Conservation (phyloP, 192 early-diverging fungal species). For the Phlyctochytrium planicorne region DNA sequence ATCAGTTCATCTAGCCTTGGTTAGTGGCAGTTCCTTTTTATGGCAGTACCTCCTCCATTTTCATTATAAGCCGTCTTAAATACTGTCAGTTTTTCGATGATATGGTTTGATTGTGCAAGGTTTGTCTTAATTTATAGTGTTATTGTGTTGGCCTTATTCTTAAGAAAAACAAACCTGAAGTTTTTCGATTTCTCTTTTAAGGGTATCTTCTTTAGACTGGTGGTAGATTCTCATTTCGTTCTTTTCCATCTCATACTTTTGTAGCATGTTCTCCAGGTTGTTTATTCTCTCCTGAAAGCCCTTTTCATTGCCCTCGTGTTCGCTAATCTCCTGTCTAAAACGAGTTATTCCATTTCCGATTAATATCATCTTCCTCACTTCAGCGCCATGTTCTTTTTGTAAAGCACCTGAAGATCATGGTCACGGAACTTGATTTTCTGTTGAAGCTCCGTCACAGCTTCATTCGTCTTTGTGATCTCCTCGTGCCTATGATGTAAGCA, state of each 20-base stretch:
- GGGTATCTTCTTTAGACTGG: conserved; percentile 22
- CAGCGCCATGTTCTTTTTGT: conserved; percentile 44
- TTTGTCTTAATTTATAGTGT: conserved; percentile 26
- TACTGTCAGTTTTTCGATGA: conserved; percentile 52
- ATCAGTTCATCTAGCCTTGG: not conserved
- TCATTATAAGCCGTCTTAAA: conserved; percentile 44
- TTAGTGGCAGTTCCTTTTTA: not conserved
- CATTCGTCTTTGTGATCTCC: conserved; percentile 28
- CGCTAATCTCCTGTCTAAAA: conserved; percentile 34
- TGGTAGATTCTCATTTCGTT: conserved; percentile 18
- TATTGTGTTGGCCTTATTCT: not conserved
- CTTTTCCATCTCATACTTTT: conserved; percentile 29
- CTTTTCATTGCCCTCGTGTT: conserved; percentile 21
- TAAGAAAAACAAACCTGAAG: conserved; percentile 30
- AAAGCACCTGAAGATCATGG: conserved; percentile 48
- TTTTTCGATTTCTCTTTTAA: conserved; percentile 35
- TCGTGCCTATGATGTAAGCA: conserved; percentile 20
- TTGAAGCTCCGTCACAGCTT: conserved; percentile 30
- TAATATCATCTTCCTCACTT: conserved; percentile 33
- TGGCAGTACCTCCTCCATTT: conserved; percentile 13
- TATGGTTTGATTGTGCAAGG: conserved; percentile 32
- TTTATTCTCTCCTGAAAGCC: conserved; percentile 24
- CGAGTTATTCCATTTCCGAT: not conserved
- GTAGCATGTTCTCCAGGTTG: conserved; percentile 27
- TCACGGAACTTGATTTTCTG: conserved; percentile 51